Evolutionary conservation across 164 flowering plant species (phyloP).

Genomic region (Macadamia tetraphylla): DNA sequence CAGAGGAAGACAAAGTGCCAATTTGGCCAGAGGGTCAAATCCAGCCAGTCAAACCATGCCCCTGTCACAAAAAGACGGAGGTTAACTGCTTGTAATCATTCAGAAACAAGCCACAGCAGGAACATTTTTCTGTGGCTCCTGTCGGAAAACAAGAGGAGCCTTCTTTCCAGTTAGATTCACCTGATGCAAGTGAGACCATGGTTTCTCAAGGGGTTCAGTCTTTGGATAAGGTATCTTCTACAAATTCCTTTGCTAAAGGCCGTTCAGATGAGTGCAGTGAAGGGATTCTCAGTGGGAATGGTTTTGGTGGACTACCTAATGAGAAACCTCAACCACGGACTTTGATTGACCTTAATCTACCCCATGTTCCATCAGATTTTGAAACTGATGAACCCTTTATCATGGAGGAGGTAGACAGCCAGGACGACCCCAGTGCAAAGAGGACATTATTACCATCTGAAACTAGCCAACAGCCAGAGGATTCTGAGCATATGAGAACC

Average conservation of each 20-base stretch:
- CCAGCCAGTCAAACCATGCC: slow-evolving; percentile 21
- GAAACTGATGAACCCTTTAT: slow-evolving; percentile 11
- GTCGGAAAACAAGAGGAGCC: slow-evolving; percentile 18
- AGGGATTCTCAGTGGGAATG: slow-evolving; percentile 9
- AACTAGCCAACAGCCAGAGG: slow-evolving; percentile 8
- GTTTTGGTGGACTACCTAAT: slow-evolving; percentile 12
- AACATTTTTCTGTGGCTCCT: slow-evolving; percentile 9
- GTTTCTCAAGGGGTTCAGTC: slow-evolving; percentile 12
- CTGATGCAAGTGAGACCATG: slow-evolving; percentile 13
- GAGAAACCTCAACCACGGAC: slow-evolving; percentile 16
- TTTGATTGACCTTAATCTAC: slow-evolving; percentile 26
- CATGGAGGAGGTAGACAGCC: slow-evolving; percentile 4
- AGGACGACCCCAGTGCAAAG: slow-evolving; percentile 13
- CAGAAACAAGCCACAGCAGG: slow-evolving; percentile 15
- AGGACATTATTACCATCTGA: slow-evolving; percentile 7
- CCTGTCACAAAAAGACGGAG: slow-evolving; percentile 35
- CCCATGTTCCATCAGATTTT: slow-evolving; percentile 18
- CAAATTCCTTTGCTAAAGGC: slow-evolving; percentile 19
- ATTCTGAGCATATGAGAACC: slow-evolving; percentile 9
- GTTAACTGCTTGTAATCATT: slow-evolving; percentile 30
- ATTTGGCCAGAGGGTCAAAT: slow-evolving; percentile 25
- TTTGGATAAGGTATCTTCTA: slow-evolving; percentile 20
- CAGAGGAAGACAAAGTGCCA: slow-evolving; percentile 16
- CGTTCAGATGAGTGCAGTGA: slow-evolving; percentile 23
- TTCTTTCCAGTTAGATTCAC: slow-evolving; percentile 11